Percentiles rank a stretch among this genome's conserved stretches.
Conservation (phyloP, 371 early-diverging fungal species). For the Thermomucor indicae-seudaticae region DNA sequence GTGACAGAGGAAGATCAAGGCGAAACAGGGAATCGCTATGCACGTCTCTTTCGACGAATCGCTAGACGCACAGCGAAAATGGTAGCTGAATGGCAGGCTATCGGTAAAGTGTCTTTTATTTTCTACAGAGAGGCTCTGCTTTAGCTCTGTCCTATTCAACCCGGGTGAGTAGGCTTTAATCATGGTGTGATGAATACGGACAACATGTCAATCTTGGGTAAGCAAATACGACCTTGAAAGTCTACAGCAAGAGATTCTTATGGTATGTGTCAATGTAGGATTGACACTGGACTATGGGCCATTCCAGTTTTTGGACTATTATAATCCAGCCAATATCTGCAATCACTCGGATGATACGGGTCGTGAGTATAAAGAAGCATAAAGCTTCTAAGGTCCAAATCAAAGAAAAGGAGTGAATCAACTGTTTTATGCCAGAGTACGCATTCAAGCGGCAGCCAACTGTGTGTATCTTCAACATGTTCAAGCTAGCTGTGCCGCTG, state of each 20-base stretch:
- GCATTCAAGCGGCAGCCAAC: constrained; percentile 80
- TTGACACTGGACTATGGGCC: constrained; percentile 91
- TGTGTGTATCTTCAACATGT: constrained; percentile 80
- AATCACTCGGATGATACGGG: constrained; percentile 71
- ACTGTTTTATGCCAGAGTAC: constrained; percentile 55
- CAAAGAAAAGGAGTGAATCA: background rate
- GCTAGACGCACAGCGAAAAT: constrained; percentile 69
- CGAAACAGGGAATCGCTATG: constrained; percentile 50
- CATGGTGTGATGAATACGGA: constrained; percentile 92
- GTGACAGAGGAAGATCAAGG: constrained; percentile 21
- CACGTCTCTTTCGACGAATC: constrained; percentile 57
- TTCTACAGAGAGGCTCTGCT: too few species aligned
- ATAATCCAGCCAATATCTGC: constrained; percentile 73
- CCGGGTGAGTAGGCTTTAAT: constrained; percentile 61
- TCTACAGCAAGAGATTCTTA: too few species aligned
- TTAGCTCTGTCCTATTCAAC: background rate
- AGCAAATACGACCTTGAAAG: background rate
- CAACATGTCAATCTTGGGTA: constrained; percentile 79
- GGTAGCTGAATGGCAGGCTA: constrained; percentile 86
- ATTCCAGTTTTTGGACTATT: constrained; percentile 79
- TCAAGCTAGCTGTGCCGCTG: constrained; percentile 66
- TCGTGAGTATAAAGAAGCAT: constrained; percentile 25
- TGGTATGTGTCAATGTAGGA: too few species aligned
- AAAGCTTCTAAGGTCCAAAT: background rate
- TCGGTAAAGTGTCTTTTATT: too few species aligned